phyloP scores from a whole-genome alignment of 768 basidiomycete species.

The Leccinum ochraceum region DNA sequence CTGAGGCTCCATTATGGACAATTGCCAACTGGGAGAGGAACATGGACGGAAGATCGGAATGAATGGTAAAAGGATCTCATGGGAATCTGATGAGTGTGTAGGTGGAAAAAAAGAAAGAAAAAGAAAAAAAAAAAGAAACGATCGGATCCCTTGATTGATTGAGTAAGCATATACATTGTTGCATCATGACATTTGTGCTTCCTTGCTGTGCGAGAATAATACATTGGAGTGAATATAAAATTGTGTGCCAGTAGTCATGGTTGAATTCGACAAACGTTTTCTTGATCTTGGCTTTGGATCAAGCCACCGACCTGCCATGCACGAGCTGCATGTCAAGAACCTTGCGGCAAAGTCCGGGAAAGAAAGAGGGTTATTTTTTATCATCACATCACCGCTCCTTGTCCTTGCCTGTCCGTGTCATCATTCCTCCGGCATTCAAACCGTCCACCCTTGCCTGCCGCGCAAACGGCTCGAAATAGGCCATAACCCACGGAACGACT shows the following conservation, averaged over 20 bases:
- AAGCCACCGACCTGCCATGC: conserved; percentile 22
- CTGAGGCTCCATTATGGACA: too few relatives aligned
- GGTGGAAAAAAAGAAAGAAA: not conserved
- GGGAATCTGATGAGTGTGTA: conserved; percentile 13
- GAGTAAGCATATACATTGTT: not conserved
- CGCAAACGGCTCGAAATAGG: conserved; percentile 23
- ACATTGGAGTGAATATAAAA: conserved; percentile 1
- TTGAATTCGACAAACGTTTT: conserved; percentile 9
- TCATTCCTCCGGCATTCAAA: conserved; percentile 1
- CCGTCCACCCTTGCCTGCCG: conserved; percentile 29
- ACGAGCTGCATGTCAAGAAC: conserved; percentile 24
- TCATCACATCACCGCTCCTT: conserved; percentile 24
- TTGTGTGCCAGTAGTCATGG: not conserved
- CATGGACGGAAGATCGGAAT: not conserved
- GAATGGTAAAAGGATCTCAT: conserved; percentile 13
- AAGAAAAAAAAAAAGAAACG: not conserved
- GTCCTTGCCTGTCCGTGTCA: conserved; percentile 15
- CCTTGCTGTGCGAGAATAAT: not conserved
- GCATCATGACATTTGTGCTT: not conserved
- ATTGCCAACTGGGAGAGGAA: not conserved
- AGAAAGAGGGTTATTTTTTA: not conserved
- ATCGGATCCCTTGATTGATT: conserved; percentile 2
- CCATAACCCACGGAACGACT: conserved; percentile 20
- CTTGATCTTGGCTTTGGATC: not conserved
- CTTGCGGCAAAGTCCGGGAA: conserved; percentile 4